Conservation (phyloP, 2,329 filamentous ascomycete genomes). For the Emergomyces orientalis region DNA sequence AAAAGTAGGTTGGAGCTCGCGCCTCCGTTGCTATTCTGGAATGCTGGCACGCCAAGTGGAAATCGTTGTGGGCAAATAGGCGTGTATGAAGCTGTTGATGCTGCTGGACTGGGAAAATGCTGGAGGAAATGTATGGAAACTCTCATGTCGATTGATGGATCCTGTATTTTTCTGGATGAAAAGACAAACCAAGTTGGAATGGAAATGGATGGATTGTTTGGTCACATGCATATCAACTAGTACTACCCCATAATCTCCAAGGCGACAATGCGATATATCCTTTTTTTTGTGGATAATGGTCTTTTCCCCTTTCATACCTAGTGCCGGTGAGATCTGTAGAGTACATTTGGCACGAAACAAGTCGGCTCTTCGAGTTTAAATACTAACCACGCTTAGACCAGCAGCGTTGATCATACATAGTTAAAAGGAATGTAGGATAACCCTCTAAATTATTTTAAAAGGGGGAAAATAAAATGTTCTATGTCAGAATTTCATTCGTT, state of each 20-base stretch:
- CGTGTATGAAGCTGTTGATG: background rate
- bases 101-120: background rate
- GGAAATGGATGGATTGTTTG: background rate
- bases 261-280: background rate
- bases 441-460: background rate
- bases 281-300: background rate
- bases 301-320: background rate
- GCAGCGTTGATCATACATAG: background rate
- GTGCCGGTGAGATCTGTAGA: background rate
- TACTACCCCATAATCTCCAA: background rate
- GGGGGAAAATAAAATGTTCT: background rate
- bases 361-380: background rate
- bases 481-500: background rate
- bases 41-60: background rate
- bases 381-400: background rate
- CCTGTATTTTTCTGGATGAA: background rate
- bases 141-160: background rate
- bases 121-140: background rate
- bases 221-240: background rate
- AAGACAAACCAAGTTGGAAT: background rate
- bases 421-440: background rate
- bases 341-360: background rate
- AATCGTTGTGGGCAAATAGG: background rate
- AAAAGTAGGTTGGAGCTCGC: background rate
- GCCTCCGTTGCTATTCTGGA: background rate